Evolutionary conservation across 495 filamentous ascomycete genomes (phyloP).

Genomic region (Penicillium verhagenii): DNA sequence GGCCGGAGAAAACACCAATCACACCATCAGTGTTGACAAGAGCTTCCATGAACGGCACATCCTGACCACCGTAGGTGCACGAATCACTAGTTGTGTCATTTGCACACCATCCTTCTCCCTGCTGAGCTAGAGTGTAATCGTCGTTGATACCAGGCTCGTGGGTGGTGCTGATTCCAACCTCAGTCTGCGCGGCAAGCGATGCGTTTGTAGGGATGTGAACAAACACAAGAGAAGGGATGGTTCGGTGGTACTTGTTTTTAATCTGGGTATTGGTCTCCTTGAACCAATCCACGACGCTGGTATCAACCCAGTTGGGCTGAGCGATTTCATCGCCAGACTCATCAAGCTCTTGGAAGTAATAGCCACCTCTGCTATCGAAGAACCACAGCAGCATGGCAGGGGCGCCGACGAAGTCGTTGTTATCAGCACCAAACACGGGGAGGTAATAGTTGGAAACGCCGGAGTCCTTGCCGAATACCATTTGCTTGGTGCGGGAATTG

Average conservation of each 20-base stretch:
- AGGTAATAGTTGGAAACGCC: conserved; percentile 70
- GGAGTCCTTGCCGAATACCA: conserved; percentile 36
- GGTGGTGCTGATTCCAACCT: conserved; percentile 34
- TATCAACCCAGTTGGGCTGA: conserved; percentile 38
- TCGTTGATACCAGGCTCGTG: conserved; percentile 64
- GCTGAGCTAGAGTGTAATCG: conserved; percentile 54
- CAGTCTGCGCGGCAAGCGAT: conserved; percentile 47
- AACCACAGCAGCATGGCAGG: conserved; percentile 64
- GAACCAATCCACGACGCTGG: conserved; percentile 59
- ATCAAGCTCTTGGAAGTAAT: conserved; percentile 44
- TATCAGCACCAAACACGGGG: conserved; percentile 37
- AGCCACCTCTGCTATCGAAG: conserved; percentile 67
- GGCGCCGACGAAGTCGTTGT: conserved; percentile 18
- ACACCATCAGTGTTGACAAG: conserved; percentile 52
- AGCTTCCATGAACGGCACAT: conserved; percentile 62
- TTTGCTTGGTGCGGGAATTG: conserved; percentile 49
- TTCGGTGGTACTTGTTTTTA: conserved; percentile 27
- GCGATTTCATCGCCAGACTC: conserved; percentile 32
- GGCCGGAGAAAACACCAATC: conserved; percentile 60
- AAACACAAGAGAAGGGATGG: conserved; percentile 64
- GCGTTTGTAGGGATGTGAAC: conserved; percentile 66
- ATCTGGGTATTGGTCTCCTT: conserved; percentile 42
- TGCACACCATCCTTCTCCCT: conserved; percentile 47
- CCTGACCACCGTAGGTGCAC: conserved; percentile 42
- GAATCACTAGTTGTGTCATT: neutral